Percentiles rank a stretch among this genome's conserved stretches.
Evolutionary conservation across 1,284 basidiomycete genomes (phyloP).

Genomic region (Marasmius sp.): DNA sequence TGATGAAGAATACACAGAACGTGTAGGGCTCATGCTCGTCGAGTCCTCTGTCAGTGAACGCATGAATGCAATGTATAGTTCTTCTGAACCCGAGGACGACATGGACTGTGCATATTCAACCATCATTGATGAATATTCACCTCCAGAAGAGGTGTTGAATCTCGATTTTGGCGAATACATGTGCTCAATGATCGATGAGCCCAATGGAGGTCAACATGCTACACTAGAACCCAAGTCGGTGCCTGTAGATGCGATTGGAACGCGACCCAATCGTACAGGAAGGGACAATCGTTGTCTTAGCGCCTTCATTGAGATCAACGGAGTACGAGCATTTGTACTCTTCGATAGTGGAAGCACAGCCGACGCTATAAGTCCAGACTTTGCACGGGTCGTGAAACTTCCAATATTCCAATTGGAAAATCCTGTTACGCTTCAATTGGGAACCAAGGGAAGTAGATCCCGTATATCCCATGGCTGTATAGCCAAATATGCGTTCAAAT

Average conservation of each 20-base stretch:
- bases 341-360: slow-evolving; percentile 24
- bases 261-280: background rate
- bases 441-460: slow-evolving; percentile 21
- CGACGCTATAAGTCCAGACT: slow-evolving; percentile 21
- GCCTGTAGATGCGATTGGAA: background rate
- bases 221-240: background rate
- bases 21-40: background rate
- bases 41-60: too few relatives aligned
- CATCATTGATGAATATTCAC: background rate
- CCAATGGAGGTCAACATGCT: background rate
- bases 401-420: slow-evolving; percentile 18
- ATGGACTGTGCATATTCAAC: too few relatives aligned
- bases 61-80: too few relatives aligned
- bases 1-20: background rate
- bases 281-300: slow-evolving; percentile 8
- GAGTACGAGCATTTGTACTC: slow-evolving; percentile 15
- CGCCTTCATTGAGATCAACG: slow-evolving; percentile 16
- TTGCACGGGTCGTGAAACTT: slow-evolving; percentile 11
- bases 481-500: background rate
- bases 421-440: slow-evolving; percentile 22
- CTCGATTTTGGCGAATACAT: background rate
- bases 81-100: too few relatives aligned
- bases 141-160: background rate
- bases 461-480: slow-evolving; percentile 22
- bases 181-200: background rate